These are phyloP conservation scores for Silene latifolia DNA, from an alignment of 148 eudicot genomes.

Conservation along the genomic window DNA sequence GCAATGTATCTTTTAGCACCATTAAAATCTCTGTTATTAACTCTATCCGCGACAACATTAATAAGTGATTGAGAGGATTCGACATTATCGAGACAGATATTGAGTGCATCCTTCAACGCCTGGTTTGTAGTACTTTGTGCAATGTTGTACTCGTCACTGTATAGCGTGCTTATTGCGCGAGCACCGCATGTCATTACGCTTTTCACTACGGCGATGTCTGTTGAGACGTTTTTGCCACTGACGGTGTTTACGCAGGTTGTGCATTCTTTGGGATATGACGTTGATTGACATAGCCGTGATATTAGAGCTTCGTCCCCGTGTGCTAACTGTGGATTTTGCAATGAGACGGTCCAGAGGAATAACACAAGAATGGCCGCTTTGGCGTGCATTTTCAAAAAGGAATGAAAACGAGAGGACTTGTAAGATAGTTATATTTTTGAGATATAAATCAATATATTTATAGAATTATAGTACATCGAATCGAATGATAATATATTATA, in stretches of 20 bases:
- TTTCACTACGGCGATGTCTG: slow-evolving; percentile 5
- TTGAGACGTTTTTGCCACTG: slow-evolving; percentile 6
- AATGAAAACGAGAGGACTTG: too few relatives aligned
- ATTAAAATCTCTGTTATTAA: slow-evolving; percentile 1
- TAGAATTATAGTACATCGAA: too few relatives aligned
- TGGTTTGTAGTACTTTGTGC: background rate
- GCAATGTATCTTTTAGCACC: background rate
- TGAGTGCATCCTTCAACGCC: slow-evolving; percentile 1
- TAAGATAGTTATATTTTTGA: too few relatives aligned
- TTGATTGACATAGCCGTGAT: slow-evolving; percentile 2
- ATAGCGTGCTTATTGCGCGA: background rate
- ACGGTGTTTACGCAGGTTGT: slow-evolving; percentile 1
- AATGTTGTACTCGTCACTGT: background rate
- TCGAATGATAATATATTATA: too few relatives aligned
- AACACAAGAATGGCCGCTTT: background rate
- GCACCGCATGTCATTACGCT: slow-evolving; percentile 13
- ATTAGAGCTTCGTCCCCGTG: slow-evolving; percentile 4
- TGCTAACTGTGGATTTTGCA: background rate
- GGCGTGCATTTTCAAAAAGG: too few relatives aligned
- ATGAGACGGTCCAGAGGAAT: background rate
- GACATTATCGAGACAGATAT: slow-evolving; percentile 2
- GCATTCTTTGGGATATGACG: background rate
- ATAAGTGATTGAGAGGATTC: background rate
- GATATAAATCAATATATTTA: too few relatives aligned
- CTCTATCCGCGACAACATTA: background rate